Base-by-base conservation (phyloP, 2,329 filamentous ascomycete genomes). In the Ophiostoma sp. region DNA sequence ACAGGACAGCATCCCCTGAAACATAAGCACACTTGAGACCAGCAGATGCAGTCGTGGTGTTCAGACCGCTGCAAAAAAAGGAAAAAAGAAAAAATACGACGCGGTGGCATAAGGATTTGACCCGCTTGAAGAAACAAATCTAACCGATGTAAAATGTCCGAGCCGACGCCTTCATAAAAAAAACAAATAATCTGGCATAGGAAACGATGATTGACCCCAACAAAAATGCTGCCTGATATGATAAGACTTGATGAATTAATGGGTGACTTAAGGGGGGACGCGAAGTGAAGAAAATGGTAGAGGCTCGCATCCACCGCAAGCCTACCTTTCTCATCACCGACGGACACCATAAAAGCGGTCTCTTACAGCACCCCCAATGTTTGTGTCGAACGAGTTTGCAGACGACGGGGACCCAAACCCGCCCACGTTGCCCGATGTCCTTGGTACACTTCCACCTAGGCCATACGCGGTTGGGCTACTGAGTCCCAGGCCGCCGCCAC, bases 351-450 rank as follows among this genome's bases (percentile, higher is more conserved):
- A 81, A 50, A 75, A 77, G 0, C 75, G 75, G 36, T 77, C 77
- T 9, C 73, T 52, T 50, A 76, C 22, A 11, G 50, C 70, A 17
- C 63, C 57, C 8, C 69, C 63, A 12, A 79, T 63, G 11, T 64
- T 59, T 36, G 79, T 48, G 61, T 81, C 79, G 70, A 80, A 81
- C 1, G 76, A 77, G 45, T 76, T 76, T 33, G 80, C 69, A 1
- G 74, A 52, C 3, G 76, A 33, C 45, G 73, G 17, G 36, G 75
- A n/a, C 1, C 71, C 72, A 36, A 75, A 77, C 4, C 57, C 72
- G 2, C 70, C 66, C 8, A 74, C 42, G 9, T 77, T 77, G 25
- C 77, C 77, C 17, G 79, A 74, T 6, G 78, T 68, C 11, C 79
- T 75, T 8, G 79, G 75, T 59, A 79, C 78, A 28, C 73, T 75